Base-by-base conservation (phyloP, 352 stramenopile species). In the Blastocystis sp. region DNA sequence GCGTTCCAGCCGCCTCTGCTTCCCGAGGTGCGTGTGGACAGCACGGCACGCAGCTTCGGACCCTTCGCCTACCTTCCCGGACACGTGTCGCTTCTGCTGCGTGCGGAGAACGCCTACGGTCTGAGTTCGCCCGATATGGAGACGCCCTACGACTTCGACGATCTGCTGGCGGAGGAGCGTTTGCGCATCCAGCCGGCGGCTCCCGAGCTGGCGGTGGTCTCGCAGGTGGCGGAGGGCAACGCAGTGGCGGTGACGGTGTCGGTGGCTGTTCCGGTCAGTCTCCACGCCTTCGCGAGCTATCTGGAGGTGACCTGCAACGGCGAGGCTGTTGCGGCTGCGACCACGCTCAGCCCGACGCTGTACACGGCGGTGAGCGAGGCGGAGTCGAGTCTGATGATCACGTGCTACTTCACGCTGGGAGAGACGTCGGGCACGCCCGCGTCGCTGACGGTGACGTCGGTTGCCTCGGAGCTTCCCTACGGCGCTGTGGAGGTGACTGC, bases 1-100 rank as follows among this genome's bases (percentile, higher is more conserved):
- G 48, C 73, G 18, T 84, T 84, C 59, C 54, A 84, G 42, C 73
- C 73, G 2, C 73, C 73, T n/a, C 16, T 78, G 40, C 67, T 57
- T 54, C 67, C 67, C 36, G 67, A 78, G 67, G 24, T 78, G 40
- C 44, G 44, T 34, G 67, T 78, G 49, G 67, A 78, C 36, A 40
- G 36, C 27, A 57, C n/a, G 8, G n/a, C 38, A 0, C 24, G 7
- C 67, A 21, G 14, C 11, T 78, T 78, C 49, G 67, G 67, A n/a
- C 42, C 40, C 8, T 78, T 78, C 49, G 8, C 40, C 2, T 78
- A 78, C 67, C 16, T 78, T 16, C 34, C 67, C 4, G 67, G 67
- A 38, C 44, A 63, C 4, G 67, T 78, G 49, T 59, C 44, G 24
- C 42, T 78, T 11, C 67, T 78, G 44, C 40, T 78, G n/a, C 67